A percentile compares a stretch with the other conserved stretches of the same genome.
Evolutionary conservation across 1,284 basidiomycete species (phyloP).

Genomic region (Takashimella tepidaria): DNA sequence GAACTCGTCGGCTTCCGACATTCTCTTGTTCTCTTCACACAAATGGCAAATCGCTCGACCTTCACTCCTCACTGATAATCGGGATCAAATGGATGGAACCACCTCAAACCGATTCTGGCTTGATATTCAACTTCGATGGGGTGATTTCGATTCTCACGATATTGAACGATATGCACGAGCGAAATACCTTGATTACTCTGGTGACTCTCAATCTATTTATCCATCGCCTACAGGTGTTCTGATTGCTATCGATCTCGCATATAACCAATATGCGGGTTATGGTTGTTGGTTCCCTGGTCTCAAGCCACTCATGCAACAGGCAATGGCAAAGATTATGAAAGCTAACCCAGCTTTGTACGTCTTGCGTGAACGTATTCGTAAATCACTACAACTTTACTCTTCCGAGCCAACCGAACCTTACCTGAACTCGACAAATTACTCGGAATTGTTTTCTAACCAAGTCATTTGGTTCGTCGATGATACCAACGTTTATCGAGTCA

Average conservation of each 20-base stretch:
- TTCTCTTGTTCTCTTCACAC: slow-evolving; percentile 92
- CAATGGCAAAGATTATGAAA: slow-evolving; percentile 97
- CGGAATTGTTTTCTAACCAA: slow-evolving; percentile 97
- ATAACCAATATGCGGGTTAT: slow-evolving; percentile 98
- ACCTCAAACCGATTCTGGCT: slow-evolving; percentile 99
- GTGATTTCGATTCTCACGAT: slow-evolving; percentile 98
- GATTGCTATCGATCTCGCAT: slow-evolving; percentile 94
- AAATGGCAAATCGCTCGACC: slow-evolving; percentile 99
- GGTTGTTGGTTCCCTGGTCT: slow-evolving; percentile 99
- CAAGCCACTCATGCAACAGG: slow-evolving; percentile 96
- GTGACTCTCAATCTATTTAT: slow-evolving; percentile 95
- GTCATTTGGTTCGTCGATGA: slow-evolving; percentile 99
- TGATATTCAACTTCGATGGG: slow-evolving; percentile 96
- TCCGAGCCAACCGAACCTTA: slow-evolving; percentile 99
- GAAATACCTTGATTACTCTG: slow-evolving; percentile 80
- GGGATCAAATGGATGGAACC: slow-evolving; percentile 93
- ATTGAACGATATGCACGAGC: slow-evolving; percentile 96
- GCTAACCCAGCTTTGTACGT: slow-evolving; percentile 87
- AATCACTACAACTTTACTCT: slow-evolving; percentile 96
- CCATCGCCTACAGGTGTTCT: slow-evolving; percentile 97
- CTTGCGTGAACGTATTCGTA: slow-evolving; percentile 94
- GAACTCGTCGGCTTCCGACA: slow-evolving; percentile 92
- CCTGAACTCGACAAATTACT: slow-evolving; percentile 83
- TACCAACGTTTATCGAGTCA: slow-evolving; percentile 98
- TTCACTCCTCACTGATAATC: slow-evolving; percentile 90